A percentile compares a stretch with the other conserved stretches of the same genome.
phyloP scores from a whole-genome alignment of 352 stramenopile genomes.

The Thraustotheca clavata region DNA sequence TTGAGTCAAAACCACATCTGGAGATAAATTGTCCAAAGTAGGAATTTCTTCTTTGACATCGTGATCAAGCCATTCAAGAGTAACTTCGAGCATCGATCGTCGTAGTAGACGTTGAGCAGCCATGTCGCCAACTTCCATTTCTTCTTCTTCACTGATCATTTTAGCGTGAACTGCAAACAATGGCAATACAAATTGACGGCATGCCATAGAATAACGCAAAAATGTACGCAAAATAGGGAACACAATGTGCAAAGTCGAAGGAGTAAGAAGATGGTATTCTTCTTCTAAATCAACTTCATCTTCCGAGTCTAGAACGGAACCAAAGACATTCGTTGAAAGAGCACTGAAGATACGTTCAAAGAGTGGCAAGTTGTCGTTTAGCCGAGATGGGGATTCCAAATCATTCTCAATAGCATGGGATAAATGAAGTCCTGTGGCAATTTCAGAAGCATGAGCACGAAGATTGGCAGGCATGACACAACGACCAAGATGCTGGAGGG shows the following conservation, averaged over 20 bases:
- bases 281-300: constrained; percentile 57
- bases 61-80: constrained; percentile 50
- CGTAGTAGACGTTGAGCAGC: constrained; percentile 61
- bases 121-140: constrained; percentile 81
- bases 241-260: constrained; percentile 67
- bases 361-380: constrained; percentile 37
- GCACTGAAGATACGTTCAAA: constrained; percentile 50
- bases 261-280: constrained; percentile 54
- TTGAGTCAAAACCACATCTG: constrained; percentile 44
- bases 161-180: constrained; percentile 67
- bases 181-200: constrained; percentile 60
- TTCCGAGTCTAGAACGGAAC: constrained; percentile 73
- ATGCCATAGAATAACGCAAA: constrained; percentile 36
- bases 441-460: constrained; percentile 52
- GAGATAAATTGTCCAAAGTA: constrained; percentile 43
- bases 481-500: constrained; percentile 41
- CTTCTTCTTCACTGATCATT: constrained; percentile 84
- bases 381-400: constrained; percentile 30
- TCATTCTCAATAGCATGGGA: constrained; percentile 30
- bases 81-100: constrained; percentile 63
- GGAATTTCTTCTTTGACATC: constrained; percentile 49
- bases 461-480: constrained; percentile 55
- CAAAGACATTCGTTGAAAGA: constrained; percentile 74
- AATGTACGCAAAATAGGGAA: constrained; percentile 62
- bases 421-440: constrained; percentile 50